Evolutionary conservation across 73 alveolate genomes (phyloP).

Genomic region (Blepharisma japonicum): DNA sequence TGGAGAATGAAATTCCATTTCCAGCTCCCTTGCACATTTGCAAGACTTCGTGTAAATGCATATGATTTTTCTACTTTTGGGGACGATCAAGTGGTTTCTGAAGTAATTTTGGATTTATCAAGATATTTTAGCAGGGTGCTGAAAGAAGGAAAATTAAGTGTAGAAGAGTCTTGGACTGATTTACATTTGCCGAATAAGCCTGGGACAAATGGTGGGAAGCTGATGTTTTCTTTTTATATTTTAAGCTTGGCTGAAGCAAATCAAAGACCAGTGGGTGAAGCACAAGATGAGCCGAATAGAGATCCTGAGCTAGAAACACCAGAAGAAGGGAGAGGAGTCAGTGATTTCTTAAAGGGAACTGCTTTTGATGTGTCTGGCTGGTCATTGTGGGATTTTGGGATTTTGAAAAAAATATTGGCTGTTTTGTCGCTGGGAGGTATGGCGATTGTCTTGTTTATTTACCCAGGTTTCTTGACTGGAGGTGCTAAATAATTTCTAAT

Average conservation of each 20-base stretch:
- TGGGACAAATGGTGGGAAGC: conserved; percentile 43
- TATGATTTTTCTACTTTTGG: conserved; percentile 78
- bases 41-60: conserved; percentile 81
- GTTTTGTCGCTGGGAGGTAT: conserved; percentile 22
- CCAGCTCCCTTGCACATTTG: conserved; percentile 87
- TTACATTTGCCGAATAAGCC: conserved; percentile 34
- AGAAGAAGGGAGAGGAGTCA: conserved; percentile 86
- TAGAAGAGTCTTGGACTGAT: conserved; percentile 58
- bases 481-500: too few relatives aligned
- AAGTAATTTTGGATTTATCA: conserved; percentile 40
- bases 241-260: conserved; percentile 40
- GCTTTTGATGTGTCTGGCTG: conserved; percentile 58
- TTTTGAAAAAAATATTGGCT: conserved; percentile 24
- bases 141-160: conserved; percentile 74
- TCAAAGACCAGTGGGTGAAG: conserved; percentile 80
- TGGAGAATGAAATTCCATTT: conserved; percentile 83
- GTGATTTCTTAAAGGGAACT: conserved; percentile 75
- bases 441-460: conserved; percentile 35
- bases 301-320: conserved; percentile 88
- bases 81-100: conserved; percentile 66
- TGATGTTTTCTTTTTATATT: conserved; percentile 24
- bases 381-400: conserved; percentile 40
- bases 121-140: conserved; percentile 55
- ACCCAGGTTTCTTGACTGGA: conserved; percentile 31
- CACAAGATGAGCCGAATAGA: conserved; percentile 92